Percentiles rank a stretch among this genome's conserved stretches.
phyloP scores from a whole-genome alignment of 305 asterid species.

The Fraxinus sp. region DNA sequence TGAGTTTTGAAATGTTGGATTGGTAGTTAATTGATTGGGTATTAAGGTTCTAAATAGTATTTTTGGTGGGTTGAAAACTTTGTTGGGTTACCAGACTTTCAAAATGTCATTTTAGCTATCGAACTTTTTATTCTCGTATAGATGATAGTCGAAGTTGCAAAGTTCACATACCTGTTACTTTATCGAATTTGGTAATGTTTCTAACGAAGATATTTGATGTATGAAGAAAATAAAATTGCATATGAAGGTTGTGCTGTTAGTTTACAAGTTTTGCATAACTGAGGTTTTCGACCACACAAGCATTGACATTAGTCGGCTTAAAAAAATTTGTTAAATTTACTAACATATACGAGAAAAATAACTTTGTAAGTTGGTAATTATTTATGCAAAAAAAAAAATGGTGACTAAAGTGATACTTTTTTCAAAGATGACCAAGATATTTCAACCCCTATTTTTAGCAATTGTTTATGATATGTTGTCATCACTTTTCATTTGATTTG shows the following conservation, averaged over 20 bases:
- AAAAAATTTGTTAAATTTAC: neutral
- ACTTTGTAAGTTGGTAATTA: neutral
- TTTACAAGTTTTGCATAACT: neutral
- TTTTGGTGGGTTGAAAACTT: neutral
- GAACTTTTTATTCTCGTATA: neutral
- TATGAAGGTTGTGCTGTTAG: neutral
- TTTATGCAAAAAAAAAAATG: neutral
- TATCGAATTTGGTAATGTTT: neutral
- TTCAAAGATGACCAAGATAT: neutral
- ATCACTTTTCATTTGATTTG: slow-evolving; percentile 16
- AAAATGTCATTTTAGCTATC: neutral
- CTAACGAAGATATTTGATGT: neutral
- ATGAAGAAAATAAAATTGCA: neutral
- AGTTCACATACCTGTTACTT: neutral
- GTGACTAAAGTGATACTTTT: neutral
- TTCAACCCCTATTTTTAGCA: neutral
- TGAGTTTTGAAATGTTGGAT: neutral
- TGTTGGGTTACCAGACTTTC: neutral
- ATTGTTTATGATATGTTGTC: slow-evolving; percentile 4
- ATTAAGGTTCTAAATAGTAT: neutral
- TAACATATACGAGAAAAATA: neutral
- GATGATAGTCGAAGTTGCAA: neutral
- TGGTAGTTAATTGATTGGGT: neutral
- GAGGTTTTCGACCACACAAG: neutral
- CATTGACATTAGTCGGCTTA: neutral